Conservation (phyloP, 768 basidiomycete genomes). For the Lactarius vividus region DNA sequence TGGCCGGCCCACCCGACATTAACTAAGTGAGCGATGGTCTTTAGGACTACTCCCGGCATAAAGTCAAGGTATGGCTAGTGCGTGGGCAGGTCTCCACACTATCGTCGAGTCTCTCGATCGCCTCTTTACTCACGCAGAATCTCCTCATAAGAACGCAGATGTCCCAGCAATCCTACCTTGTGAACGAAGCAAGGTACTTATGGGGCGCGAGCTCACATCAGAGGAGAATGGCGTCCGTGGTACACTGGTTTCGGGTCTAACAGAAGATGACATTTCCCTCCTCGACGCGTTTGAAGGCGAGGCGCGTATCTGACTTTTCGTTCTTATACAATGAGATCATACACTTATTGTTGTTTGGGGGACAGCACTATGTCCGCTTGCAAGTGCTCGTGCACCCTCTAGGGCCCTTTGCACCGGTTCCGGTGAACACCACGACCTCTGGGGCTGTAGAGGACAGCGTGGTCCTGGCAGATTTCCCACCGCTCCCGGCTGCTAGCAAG, state of each 20-base stretch:
- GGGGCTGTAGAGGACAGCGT: conserved; percentile 35
- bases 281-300: conserved; percentile 83
- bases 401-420: conserved; percentile 37
- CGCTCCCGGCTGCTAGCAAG: conserved; percentile 40
- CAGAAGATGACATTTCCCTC: conserved; percentile 52
- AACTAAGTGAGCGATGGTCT: not conserved
- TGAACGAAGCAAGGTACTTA: conserved; percentile 40
- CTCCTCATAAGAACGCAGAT: conserved; percentile 51
- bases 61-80: conserved; percentile 54
- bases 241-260: conserved; percentile 73
- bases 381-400: conserved; percentile 57
- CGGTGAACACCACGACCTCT: conserved; percentile 18
- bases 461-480: conserved; percentile 40
- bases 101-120: conserved; percentile 24
- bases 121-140: conserved; percentile 32
- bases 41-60: conserved; percentile 79
- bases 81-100: not conserved
- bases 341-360: not conserved
- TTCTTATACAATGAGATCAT: not conserved
- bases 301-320: conserved; percentile 41
- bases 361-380: conserved; percentile 69
- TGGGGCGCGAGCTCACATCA: conserved; percentile 42
- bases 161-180: conserved; percentile 83
- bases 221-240: conserved; percentile 80
- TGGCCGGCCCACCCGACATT: not conserved